Base-by-base conservation (phyloP, 73 alveolate species). In the Effrenium voratum region DNA sequence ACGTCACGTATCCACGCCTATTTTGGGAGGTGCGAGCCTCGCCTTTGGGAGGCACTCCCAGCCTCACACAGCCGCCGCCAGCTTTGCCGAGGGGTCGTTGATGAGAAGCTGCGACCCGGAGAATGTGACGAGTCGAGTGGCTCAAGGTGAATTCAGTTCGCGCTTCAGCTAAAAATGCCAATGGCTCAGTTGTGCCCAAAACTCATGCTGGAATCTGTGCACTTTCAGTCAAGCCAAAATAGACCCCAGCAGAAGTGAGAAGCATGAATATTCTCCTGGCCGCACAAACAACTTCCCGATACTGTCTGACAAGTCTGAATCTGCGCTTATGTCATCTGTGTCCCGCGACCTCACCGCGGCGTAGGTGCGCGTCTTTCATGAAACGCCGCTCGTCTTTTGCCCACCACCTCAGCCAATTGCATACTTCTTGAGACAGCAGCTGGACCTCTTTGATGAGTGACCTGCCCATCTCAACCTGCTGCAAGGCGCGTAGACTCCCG, bases 371-470 rank as follows among this genome's bases (percentile, higher is more conserved):
- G 32, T 82, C 52, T 32, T 68, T 87, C 97, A 70, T 70, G 76
- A 90, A 90, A 55, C 45, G 68, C 36, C 97, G 97, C 87, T 90
- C 97, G 26, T 90, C 97, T 52, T 70, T 90, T 52, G 97, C 97
- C 97, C 97, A 90, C 97, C 97, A 90, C 95, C 95, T 88, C 85
- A 88, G 80, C n/a, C 26, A 38, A 2, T 15, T 15, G 26, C 83
- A 32, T 30, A 38, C 83, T 38, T 38, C 5, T 15, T 32, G 28
- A 13, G 19, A 30, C 4, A 36, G 45, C 4, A 0, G 36, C 43
- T 10, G 22, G 68, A 36, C 44, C 22, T n/a, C 73, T 26, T 34
- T 30, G 34, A 30, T 63, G 19, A 8, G 16, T 40, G 34, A 16
- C 16, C 40, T 5, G 41, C 16, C 75, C 63, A 8, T 19, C 26